Conservation (phyloP, 331 rosid species). For the Rosa hybrid region DNA sequence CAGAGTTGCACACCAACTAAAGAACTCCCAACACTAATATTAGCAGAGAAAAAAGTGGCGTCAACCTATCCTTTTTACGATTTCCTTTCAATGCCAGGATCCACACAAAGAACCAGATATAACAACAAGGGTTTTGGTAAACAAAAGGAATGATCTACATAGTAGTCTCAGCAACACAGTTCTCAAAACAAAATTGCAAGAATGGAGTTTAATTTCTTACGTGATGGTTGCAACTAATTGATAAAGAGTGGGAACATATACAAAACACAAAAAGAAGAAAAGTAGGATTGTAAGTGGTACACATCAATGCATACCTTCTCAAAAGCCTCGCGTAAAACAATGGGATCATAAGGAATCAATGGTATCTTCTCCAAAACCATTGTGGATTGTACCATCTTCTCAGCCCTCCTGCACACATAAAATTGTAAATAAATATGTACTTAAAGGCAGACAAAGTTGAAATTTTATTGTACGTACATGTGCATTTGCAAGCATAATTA, state of each 20-base stretch:
- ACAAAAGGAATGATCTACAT: conserved; percentile 12
- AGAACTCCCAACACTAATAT: not conserved
- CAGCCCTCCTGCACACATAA: conserved; percentile 60
- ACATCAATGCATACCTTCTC: conserved; percentile 18
- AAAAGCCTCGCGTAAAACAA: conserved; percentile 64
- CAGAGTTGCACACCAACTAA: not conserved
- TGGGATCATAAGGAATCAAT: conserved; percentile 65
- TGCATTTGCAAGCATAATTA: no score
- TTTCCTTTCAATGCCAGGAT: not conserved
- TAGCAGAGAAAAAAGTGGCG: not conserved
- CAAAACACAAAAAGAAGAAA: not conserved
- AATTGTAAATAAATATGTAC: not conserved
- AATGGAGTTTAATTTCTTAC: not conserved
- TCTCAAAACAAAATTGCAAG: not conserved
- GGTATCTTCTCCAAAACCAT: conserved; percentile 78
- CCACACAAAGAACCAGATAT: conserved; percentile 1
- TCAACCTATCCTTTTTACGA: not conserved
- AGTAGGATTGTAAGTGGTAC: not conserved
- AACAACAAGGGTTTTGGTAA: not conserved
- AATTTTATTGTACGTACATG: no score
- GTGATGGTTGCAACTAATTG: not conserved
- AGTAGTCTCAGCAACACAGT: not conserved
- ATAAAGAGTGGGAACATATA: not conserved
- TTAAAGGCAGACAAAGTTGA: not conserved
- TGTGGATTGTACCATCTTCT: conserved; percentile 97